These are phyloP conservation scores for Debaryomyces sp. DNA, from an alignment of 1,139 yeast genomes.

Conservation along the genomic window DNA sequence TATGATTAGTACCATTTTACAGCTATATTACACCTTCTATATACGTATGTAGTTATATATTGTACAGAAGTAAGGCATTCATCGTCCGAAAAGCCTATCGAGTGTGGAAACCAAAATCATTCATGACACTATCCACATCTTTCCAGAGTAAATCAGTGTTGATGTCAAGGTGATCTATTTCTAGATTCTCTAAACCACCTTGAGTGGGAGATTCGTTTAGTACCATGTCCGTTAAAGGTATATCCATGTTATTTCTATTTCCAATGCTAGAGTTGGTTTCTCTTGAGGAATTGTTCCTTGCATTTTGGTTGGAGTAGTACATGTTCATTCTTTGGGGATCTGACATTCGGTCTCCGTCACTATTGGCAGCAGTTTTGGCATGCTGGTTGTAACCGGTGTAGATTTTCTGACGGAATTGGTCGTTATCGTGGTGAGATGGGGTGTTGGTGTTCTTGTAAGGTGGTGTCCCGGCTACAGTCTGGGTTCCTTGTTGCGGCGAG, in stretches of 20 bases:
- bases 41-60: background rate
- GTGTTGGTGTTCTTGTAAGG: background rate
- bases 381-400: background rate
- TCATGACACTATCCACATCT: constrained; percentile 90
- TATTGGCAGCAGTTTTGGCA: background rate
- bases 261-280: background rate
- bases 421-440: background rate
- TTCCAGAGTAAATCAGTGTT: constrained; percentile 77
- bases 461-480: background rate
- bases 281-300: background rate
- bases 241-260: background rate
- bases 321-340: background rate
- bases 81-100: constrained; percentile 1
- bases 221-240: constrained; percentile 1
- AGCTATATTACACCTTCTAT: background rate
- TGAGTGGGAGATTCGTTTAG: constrained; percentile 36
- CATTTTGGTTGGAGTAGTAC: background rate
- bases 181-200: constrained; percentile 35
- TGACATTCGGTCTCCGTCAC: background rate
- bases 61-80: background rate
- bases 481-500: constrained; percentile 13
- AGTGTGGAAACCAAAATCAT: constrained; percentile 86
- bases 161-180: constrained; percentile 36
- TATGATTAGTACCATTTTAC: background rate
- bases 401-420: background rate